Conservation (phyloP, 345 rosid genomes). For the Dimocarpus longan region DNA sequence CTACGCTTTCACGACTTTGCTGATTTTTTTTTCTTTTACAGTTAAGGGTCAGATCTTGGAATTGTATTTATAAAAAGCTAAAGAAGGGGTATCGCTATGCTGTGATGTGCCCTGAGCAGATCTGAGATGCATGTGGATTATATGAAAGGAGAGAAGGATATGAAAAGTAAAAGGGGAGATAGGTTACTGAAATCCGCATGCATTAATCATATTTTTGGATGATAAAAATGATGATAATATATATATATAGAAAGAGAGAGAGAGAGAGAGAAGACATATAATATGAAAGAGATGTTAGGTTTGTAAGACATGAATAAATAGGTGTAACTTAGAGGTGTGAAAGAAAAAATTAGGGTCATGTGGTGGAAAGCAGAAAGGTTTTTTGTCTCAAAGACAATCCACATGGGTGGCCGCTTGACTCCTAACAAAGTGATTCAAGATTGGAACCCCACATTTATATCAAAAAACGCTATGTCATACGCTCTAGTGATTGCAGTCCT, state of each 20-base stretch:
- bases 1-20: not conserved
- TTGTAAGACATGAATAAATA: not conserved
- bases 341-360: constrained; percentile 29
- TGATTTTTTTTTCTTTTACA: not conserved
- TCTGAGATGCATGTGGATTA: constrained; percentile 46
- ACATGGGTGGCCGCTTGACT: constrained; percentile 36
- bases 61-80: constrained; percentile 17
- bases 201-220: not conserved
- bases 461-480: constrained; percentile 1
- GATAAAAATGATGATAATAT: constrained; percentile 5
- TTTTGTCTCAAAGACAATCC: constrained; percentile 26
- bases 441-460: constrained; percentile 26
- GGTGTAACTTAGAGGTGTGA: not conserved
- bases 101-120: constrained; percentile 8
- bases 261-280: constrained; percentile 27
- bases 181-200: constrained; percentile 4
- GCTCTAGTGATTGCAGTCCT: not conserved
- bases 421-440: not conserved
- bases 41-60: constrained; percentile 22
- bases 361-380: constrained; percentile 30
- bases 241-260: too few species aligned
- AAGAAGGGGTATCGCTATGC: not conserved
- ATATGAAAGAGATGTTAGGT: constrained; percentile 25
- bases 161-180: not conserved
- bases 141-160: not conserved